A percentile compares a stretch with the other conserved stretches of the same genome.
These are phyloP conservation scores for Diaporthe caulivora DNA, from an alignment of 2,329 filamentous ascomycete genomes.

Conservation along the genomic window DNA sequence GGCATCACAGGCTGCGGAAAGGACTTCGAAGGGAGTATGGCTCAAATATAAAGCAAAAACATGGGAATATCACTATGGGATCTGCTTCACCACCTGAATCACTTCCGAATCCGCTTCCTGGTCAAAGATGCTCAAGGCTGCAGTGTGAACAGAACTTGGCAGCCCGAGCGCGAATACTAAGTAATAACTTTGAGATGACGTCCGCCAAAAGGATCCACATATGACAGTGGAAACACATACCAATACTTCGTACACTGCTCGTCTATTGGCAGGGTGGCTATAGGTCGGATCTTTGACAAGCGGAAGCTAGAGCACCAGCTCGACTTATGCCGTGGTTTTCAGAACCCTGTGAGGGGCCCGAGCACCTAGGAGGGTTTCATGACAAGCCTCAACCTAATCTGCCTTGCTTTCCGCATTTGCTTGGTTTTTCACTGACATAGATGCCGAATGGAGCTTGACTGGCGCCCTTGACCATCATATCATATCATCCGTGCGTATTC, in stretches of 20 bases:
- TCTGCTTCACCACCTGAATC: not conserved
- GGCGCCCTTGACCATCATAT: not conserved
- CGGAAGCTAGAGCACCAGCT: conserved; percentile 6
- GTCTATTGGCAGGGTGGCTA: not conserved
- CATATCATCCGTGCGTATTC: not conserved
- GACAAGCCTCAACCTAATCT: not conserved
- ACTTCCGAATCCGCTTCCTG: too few species aligned
- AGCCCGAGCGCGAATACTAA: not conserved
- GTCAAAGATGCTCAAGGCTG: not conserved
- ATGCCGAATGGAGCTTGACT: not conserved
- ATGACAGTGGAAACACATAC: not conserved
- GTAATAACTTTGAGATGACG: conserved; percentile 6
- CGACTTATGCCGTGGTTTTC: not conserved
- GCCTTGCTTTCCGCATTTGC: not conserved
- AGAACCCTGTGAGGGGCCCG: not conserved
- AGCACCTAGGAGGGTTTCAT: conserved; percentile 8
- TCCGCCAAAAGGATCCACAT: not conserved
- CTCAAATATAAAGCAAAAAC: too few species aligned
- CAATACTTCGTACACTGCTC: not conserved
- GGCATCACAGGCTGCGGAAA: not conserved
- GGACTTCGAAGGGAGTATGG: too few species aligned
- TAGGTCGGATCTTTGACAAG: conserved; percentile 14
- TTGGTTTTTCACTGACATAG: not conserved
- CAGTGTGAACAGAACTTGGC: not conserved
- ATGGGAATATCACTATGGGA: not conserved